These are phyloP conservation scores for Mediolabrus comicus DNA, from an alignment of 108 stramenopile genomes.

Conservation along the genomic window DNA sequence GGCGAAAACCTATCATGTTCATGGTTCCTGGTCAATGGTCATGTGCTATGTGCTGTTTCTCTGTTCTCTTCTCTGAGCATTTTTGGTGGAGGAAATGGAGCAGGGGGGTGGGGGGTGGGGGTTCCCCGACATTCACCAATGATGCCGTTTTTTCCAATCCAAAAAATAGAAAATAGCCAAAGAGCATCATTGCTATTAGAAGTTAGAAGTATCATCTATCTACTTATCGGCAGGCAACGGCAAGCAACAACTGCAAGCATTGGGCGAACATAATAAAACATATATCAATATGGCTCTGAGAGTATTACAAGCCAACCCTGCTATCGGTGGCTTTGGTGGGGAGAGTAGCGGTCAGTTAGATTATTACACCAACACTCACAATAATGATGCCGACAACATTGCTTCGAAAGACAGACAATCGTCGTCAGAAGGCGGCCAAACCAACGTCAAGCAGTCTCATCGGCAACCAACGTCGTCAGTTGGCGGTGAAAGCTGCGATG, in stretches of 20 bases:
- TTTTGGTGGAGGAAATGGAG: no score
- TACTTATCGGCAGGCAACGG: background rate
- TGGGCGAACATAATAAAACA: no score
- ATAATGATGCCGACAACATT: background rate
- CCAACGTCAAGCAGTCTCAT: background rate
- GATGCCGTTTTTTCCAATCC: no score
- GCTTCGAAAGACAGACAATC: constrained; percentile 2
- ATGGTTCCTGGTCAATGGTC: no score
- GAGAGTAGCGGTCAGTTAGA: constrained; percentile 29
- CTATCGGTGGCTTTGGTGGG: constrained; percentile 82
- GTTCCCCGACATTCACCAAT: no score
- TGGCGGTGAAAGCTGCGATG: constrained; percentile 45
- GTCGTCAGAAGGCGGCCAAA: background rate
- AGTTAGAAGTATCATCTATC: no score
- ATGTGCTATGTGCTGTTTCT: no score
- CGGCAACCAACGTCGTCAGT: background rate
- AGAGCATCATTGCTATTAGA: no score
- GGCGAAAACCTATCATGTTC: no score
- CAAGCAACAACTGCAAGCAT: background rate
- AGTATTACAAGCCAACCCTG: constrained; percentile 77
- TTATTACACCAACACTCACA: background rate
- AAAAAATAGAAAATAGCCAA: no score
- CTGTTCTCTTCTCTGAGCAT: no score
- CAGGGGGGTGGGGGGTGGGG: no score
- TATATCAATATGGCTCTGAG: constrained; percentile 74